These are phyloP conservation scores for Phialemoniopsis sp. DNA, from an alignment of 2,329 filamentous ascomycete genomes.

Conservation along the genomic window DNA sequence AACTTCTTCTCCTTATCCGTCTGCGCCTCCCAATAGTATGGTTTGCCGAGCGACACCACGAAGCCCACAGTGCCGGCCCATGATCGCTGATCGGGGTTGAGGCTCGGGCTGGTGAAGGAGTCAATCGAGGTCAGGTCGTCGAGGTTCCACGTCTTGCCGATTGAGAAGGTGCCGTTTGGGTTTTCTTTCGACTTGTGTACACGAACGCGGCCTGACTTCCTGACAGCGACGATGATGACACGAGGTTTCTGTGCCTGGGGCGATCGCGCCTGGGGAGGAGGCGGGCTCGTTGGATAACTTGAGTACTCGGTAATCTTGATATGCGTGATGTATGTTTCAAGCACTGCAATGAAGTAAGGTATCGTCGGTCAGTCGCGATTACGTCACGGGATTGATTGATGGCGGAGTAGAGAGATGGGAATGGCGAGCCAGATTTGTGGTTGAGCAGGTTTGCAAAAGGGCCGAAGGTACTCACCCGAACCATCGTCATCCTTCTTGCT, in stretches of 20 bases:
- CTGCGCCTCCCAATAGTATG: constrained; percentile 95
- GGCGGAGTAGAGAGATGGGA: constrained; percentile 3
- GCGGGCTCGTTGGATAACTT: constrained; percentile 74
- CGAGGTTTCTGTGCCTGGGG: constrained; percentile 79
- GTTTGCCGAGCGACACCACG: constrained; percentile 82
- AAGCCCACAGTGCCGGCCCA: constrained; percentile 87
- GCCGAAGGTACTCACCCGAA: constrained; percentile 55
- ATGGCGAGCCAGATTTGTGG: constrained; percentile 1
- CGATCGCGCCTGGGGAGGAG: constrained; percentile 70
- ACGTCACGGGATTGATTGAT: constrained; percentile 4
- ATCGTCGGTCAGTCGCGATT: constrained; percentile 3
- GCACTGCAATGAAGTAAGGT: constrained; percentile 41
- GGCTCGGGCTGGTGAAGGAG: constrained; percentile 65
- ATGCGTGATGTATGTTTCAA: constrained; percentile 97
- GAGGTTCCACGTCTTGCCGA: constrained; percentile 97
- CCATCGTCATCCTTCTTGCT: constrained; percentile 84
- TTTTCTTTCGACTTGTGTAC: constrained; percentile 98
- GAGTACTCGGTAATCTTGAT: constrained; percentile 88
- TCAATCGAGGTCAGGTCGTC: constrained; percentile 84
- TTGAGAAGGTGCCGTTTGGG: constrained; percentile 87
- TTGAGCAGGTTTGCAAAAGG: constrained; percentile 6
- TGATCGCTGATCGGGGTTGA: constrained; percentile 57
- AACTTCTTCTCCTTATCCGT: constrained; percentile 97
- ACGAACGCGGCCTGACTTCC: constrained; percentile 86
- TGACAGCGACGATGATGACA: constrained; percentile 88